Base-by-base conservation (phyloP, 345 rosid genomes). In the Hirschfeldia incana region DNA sequence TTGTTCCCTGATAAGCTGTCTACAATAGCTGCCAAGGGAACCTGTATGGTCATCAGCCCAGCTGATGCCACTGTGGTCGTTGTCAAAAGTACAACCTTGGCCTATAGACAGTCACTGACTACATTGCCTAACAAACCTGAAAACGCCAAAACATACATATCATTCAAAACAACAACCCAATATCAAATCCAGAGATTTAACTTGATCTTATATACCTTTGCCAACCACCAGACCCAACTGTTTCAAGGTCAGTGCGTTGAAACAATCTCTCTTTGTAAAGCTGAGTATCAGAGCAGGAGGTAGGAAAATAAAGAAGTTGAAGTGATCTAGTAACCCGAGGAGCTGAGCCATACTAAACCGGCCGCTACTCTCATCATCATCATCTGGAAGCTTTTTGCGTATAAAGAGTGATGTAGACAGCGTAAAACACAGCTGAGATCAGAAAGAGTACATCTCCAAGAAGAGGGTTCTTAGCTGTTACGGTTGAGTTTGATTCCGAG, bases 1-100 rank as follows among this genome's bases (percentile, higher is more conserved):
- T 91, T 84, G 80, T 85, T 87, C 78, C 97, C 98, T 1, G 77
- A 88, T 32, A 94, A 16, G 8, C 90, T 68, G 79, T 94, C 98
- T 1, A 94, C 90, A 57, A 94, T 63, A 26, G 97, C 98, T 58
- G 98, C 98, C 83, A 94, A 69, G 3, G 97, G 98, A 39, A 94
- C 98, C 86, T 94, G 98, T 65, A 91, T 90, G 7, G 97, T 21
- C 21, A 21, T 88, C 30, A 92, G 97, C 68, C 97, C 97, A 29
- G 97, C 97, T 2, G 97, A 88, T 64, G 98, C 98, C 12, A 94
- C 95, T 0, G 98, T 94, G 3, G 98, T 89, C 42, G 97, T 92
- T 29, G 98, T 94, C 63, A 92, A 78, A 46, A 94, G 85, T 30
- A 94, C 94, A 4, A 97, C 98, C 83, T 94, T 94, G 1, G 97